Evolutionary conservation across 73 alveolate genomes (phyloP).

Genomic region (Tetrahymena borealis): DNA sequence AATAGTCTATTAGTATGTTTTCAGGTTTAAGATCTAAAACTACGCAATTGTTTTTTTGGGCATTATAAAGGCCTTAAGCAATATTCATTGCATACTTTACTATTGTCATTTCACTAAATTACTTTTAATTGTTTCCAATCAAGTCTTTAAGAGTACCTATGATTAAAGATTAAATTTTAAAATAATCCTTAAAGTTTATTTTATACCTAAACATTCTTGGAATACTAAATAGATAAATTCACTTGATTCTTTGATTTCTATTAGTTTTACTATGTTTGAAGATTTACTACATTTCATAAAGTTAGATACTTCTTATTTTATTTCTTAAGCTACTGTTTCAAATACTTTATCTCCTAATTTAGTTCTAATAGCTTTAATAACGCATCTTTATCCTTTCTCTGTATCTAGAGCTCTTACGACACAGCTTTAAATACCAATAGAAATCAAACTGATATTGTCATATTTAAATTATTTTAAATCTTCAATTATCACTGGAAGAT

Average conservation of each 20-base stretch:
- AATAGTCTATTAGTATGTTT: not conserved
- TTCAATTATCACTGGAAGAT: not conserved
- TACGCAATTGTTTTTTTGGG: not conserved
- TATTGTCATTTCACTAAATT: not conserved
- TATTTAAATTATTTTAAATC: not conserved
- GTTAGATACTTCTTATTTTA: not conserved
- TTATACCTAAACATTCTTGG: not conserved
- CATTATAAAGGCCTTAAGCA: not conserved
- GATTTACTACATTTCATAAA: not conserved
- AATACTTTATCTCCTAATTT: not conserved
- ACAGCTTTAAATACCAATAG: not conserved
- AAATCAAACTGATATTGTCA: not conserved
- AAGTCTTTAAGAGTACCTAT: not conserved
- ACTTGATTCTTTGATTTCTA: not conserved
- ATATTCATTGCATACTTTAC: not conserved
- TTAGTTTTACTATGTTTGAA: not conserved
- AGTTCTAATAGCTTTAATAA: not conserved
- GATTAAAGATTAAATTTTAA: not conserved
- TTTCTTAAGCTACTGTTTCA: not conserved
- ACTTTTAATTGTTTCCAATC: not conserved
- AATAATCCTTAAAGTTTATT: not conserved
- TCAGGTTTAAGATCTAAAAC: not conserved
- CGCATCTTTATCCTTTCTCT: not conserved
- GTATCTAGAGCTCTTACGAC: not conserved
- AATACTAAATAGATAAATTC: not conserved